Percentiles rank a stretch among this genome's conserved stretches.
Evolutionary conservation across 106 monocot genomes (phyloP).

Genomic region (Dactylorhiza incarnata): DNA sequence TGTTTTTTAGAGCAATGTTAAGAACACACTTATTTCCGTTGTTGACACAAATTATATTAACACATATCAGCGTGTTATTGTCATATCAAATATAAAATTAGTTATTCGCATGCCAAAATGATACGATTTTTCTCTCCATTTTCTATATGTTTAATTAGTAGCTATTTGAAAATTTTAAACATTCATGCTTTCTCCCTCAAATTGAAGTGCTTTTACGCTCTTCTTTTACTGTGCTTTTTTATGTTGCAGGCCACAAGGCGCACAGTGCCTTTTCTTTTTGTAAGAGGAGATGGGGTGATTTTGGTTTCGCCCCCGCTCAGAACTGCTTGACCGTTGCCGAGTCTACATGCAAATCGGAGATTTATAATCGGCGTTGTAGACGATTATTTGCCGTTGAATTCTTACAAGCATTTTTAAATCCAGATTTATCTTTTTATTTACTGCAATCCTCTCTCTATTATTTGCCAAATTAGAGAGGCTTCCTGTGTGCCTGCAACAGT

Average conservation of each 20-base stretch:
- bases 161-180: not conserved
- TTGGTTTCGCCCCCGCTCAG: slow-evolving; percentile 77
- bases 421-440: not conserved
- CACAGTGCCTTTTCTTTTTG: slow-evolving; percentile 72
- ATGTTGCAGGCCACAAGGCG: slow-evolving; percentile 55
- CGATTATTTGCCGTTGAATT: not conserved
- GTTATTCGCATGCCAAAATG: too few species aligned
- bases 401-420: not conserved
- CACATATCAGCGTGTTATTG: too few species aligned
- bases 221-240: not conserved
- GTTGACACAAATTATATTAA: too few species aligned
- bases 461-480: not conserved
- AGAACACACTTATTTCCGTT: too few species aligned
- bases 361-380: not conserved
- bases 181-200: too few species aligned
- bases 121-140: too few species aligned
- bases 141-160: too few species aligned
- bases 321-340: slow-evolving; percentile 30
- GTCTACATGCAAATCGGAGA: not conserved
- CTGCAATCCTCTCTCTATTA: not conserved
- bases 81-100: too few species aligned
- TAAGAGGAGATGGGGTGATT: slow-evolving; percentile 79
- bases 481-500: too few species aligned
- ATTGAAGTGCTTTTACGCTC: too few species aligned
- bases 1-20: too few species aligned